Evolutionary conservation across 2,329 filamentous ascomycete genomes (phyloP).

Genomic region (Cadophora gregata): DNA sequence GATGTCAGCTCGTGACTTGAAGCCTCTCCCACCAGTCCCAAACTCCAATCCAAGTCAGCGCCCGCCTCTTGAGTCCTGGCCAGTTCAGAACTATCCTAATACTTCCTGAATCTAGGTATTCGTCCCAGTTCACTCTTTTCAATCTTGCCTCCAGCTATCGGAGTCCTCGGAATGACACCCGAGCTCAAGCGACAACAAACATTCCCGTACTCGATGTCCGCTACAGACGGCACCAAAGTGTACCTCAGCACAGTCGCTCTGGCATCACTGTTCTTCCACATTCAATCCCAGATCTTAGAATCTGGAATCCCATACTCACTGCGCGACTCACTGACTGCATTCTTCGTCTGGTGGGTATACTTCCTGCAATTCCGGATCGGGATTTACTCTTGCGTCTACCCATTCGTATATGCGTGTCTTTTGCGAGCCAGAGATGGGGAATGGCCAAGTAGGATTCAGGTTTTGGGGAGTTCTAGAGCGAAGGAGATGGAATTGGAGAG

Average conservation of each 20-base stretch:
- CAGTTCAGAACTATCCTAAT: too few species aligned
- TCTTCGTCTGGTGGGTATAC: neutral
- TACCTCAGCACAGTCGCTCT: neutral
- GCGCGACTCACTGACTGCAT: neutral
- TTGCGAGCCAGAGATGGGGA: neutral
- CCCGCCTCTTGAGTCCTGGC: too few species aligned
- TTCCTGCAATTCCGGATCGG: neutral
- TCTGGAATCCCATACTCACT: neutral
- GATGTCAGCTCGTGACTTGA: neutral
- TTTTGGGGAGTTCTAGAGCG: neutral
- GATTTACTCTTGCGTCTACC: neutral
- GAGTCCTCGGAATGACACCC: neutral
- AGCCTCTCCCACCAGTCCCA: neutral
- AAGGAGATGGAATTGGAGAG: constrained; percentile 9
- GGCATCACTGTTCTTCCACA: neutral
- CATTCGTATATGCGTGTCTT: neutral
- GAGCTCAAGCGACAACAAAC: neutral
- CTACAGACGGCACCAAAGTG: neutral
- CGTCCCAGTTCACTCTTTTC: neutral
- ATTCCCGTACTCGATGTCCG: constrained; percentile 7
- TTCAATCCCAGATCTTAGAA: neutral
- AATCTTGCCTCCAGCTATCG: neutral
- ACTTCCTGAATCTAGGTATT: neutral
- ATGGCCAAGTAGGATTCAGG: neutral
- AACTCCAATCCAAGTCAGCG: neutral